Percentiles rank a stretch among this genome's conserved stretches.
Conservation (phyloP, 2,329 filamentous ascomycete species). For the Aspergillus ochraceus region DNA sequence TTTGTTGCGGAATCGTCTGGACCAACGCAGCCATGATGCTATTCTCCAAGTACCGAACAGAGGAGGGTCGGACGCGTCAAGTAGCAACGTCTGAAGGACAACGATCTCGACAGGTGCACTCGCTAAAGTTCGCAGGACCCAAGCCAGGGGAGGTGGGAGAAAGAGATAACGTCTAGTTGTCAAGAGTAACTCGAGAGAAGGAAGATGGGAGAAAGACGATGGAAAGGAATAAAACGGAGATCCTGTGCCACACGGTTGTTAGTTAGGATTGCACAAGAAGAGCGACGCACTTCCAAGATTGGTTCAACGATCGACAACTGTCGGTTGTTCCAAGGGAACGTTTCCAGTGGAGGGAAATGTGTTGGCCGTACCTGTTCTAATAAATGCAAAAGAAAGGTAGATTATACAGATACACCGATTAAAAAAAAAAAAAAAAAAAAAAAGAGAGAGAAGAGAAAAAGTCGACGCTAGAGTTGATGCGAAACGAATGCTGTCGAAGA, state of each 20-base stretch:
- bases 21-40: slow-evolving; percentile 80
- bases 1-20: slow-evolving; percentile 76
- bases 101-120: slow-evolving; percentile 11
- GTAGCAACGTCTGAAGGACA: slow-evolving; percentile 18
- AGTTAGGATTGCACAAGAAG: slow-evolving; percentile 24
- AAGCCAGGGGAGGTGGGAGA: slow-evolving; percentile 2
- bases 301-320: slow-evolving; percentile 10
- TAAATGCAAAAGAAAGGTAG: slow-evolving; percentile 24
- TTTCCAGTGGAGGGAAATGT: slow-evolving; percentile 8
- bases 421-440: slow-evolving; percentile 19
- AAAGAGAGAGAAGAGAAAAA: slow-evolving; percentile 4
- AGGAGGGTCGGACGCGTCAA: slow-evolving; percentile 21
- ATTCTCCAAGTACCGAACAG: slow-evolving; percentile 22
- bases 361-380: slow-evolving; percentile 31
- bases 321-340: slow-evolving; percentile 3
- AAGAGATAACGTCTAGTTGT: slow-evolving; percentile 13
- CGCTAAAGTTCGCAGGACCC: slow-evolving; percentile 8
- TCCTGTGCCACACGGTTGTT: slow-evolving; percentile 26
- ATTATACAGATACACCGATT: slow-evolving; percentile 35
- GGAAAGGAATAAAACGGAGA: slow-evolving; percentile 19
- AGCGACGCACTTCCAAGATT: slow-evolving; percentile 15
- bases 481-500: slow-evolving; percentile 25
- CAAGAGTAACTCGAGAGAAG: slow-evolving; percentile 18
- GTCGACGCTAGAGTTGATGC: slow-evolving; percentile 16
- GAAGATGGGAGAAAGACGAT: slow-evolving; percentile 15